Evolutionary conservation across 345 rosid genomes (phyloP), one percentile per base, ranked within the genome.

Genomic region (Zanthoxylum bungeanum): DNA sequence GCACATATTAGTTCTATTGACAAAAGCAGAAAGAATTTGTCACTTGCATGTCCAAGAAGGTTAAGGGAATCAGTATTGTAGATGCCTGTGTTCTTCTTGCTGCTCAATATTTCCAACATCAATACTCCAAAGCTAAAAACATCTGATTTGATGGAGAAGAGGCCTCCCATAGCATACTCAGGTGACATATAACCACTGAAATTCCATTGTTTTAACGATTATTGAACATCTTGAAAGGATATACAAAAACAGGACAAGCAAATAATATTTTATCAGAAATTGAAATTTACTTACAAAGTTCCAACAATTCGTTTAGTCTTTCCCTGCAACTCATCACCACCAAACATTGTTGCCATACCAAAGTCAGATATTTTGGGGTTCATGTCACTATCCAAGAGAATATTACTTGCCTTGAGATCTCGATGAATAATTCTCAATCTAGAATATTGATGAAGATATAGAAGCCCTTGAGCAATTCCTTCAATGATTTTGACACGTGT

Each of bases 301-400:
- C 85, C 88, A 16, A 80, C 82, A 30, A 82, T 72, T 42, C 78
- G 62, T 19, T 68, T 78, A 4, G 86, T 86, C 59, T 77, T 85
- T 40, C 77, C 89, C 76, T 55, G 70, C 22, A 62, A 79, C 56
- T 80, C 80, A 37, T 85, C 68, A 0, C 75, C 86, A 21, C 80
- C 83, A 66, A 85, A 81, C 47, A 87, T 87, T 76, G 80, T 75
- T 22, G 86, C 87, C 80, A 85, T 28, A 10, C 87, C 92, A 73
- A 84, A 87, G 61, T 87, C 87, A 0, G 85, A 79, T 49, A 85
- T 87, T 73, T 85, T 82, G 0, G 86, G 88, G 28, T 76, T 81
- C 85, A 85, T 79, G 66, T 82, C 64, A 2, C 40, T 71, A 33
- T 82, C 86, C 30, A 86, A 31, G 60, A 88, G 62, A 63, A 82